These are phyloP conservation scores for Laguncularia racemosa DNA, from an alignment of 345 rosid species.

Conservation along the genomic window DNA sequence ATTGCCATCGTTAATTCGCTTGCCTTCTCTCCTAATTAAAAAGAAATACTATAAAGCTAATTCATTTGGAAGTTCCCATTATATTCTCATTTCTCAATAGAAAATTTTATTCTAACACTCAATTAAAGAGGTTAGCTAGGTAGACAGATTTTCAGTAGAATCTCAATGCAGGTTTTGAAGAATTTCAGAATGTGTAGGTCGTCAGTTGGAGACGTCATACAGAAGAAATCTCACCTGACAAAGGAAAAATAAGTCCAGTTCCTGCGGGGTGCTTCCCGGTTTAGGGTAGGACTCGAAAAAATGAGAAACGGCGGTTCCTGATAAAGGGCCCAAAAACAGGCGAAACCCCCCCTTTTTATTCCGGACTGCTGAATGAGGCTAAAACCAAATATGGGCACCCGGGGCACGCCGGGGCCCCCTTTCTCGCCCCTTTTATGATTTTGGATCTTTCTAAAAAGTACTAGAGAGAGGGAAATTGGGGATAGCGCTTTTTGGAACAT, in stretches of 20 bases:
- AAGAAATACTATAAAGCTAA: too few relatives aligned
- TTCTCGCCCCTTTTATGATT: conserved; percentile 19
- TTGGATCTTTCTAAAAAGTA: conserved; percentile 18
- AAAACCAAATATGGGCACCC: conserved; percentile 23
- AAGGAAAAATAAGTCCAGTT: not conserved
- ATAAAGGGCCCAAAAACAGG: conserved; percentile 14
- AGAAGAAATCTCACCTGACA: too few relatives aligned
- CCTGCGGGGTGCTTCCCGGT: conserved; percentile 29
- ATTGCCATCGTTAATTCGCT: too few relatives aligned
- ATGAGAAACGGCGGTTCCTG: conserved; percentile 16
- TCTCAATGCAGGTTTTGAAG: too few relatives aligned
- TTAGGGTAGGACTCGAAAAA: conserved; percentile 22
- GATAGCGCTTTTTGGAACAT: not conserved
- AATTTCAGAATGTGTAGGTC: too few relatives aligned
- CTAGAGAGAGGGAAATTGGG: conserved; percentile 12
- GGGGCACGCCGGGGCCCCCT: conserved; percentile 18
- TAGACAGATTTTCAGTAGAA: too few relatives aligned
- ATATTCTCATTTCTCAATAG: too few relatives aligned
- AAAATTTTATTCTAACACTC: too few relatives aligned
- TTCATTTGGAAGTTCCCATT: too few relatives aligned
- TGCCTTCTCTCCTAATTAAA: too few relatives aligned
- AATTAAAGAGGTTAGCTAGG: too few relatives aligned
- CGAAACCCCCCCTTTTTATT: conserved; percentile 26
- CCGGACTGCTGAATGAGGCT: conserved; percentile 24
- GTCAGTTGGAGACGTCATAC: too few relatives aligned